Conservation (phyloP, 1,284 basidiomycete species). For the Marasmius fiardii region DNA sequence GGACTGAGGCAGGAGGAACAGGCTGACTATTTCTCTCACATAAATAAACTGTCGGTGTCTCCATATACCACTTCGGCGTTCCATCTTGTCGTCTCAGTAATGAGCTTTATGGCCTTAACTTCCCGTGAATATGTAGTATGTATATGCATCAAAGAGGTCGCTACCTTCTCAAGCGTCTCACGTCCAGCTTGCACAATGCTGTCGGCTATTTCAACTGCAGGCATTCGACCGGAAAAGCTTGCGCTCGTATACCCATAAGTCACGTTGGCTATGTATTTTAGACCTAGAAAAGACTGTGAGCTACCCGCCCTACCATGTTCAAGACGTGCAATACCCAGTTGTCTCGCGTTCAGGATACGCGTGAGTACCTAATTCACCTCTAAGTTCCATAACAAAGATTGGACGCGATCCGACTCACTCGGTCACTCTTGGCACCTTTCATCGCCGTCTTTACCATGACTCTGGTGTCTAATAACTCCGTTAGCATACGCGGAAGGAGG, state of each 20-base stretch:
- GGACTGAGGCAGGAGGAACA: background rate
- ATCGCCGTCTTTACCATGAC: constrained; percentile 97
- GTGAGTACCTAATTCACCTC: constrained; percentile 53
- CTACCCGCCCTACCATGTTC: no score
- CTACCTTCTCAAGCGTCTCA: constrained; percentile 91
- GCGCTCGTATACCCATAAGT: constrained; percentile 96
- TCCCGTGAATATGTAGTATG: constrained; percentile 1
- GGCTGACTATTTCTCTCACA: constrained; percentile 34
- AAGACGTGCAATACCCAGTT: constrained; percentile 44
- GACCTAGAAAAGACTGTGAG: constrained; percentile 26
- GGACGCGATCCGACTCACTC: constrained; percentile 41
- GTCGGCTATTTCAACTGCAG: constrained; percentile 96
- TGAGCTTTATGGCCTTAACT: constrained; percentile 75
- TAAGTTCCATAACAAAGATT: background rate
- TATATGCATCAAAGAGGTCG: constrained; percentile 9
- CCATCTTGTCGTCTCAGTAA: constrained; percentile 82
- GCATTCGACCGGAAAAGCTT: constrained; percentile 95
- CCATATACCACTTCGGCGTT: constrained; percentile 93
- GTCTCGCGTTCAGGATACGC: constrained; percentile 81
- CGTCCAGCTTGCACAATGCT: constrained; percentile 96
- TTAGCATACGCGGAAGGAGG: constrained; percentile 88
- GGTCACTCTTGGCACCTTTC: constrained; percentile 78
- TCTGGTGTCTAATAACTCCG: constrained; percentile 91
- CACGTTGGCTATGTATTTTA: constrained; percentile 88
- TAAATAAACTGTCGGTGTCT: constrained; percentile 96